phyloP scores from a whole-genome alignment of 208 protist genomes.

The Crithidia sp. region DNA sequence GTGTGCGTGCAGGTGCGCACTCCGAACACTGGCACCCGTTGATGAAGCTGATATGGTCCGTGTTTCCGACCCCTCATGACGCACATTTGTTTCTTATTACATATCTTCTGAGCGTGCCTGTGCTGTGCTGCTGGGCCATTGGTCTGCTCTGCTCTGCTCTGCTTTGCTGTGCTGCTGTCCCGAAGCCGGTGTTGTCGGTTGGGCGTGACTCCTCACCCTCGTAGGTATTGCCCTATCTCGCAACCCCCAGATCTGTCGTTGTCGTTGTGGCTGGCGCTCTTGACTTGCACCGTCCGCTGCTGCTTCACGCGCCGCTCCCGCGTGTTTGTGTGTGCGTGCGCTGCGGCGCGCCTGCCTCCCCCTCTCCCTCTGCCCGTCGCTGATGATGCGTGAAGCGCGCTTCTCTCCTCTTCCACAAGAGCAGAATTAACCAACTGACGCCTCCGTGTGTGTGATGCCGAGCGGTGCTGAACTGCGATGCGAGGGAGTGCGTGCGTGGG shows the following conservation, averaged over 20 bases:
- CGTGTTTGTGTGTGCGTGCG: no score
- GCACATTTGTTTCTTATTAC: constrained; percentile 49
- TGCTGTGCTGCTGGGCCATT: neutral
- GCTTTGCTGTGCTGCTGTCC: neutral
- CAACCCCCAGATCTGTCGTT: constrained; percentile 37
- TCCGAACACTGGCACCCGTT: constrained; percentile 9
- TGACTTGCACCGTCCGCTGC: no score
- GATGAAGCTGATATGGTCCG: constrained; percentile 86
- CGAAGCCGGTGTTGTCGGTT: constrained; percentile 48
- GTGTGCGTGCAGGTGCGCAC: neutral
- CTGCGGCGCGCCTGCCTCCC: no score
- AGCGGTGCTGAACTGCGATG: constrained; percentile 34
- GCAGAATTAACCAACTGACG: constrained; percentile 55
- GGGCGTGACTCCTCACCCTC: constrained; percentile 32
- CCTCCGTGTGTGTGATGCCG: constrained; percentile 29
- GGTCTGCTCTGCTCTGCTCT: neutral
- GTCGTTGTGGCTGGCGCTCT: neutral
- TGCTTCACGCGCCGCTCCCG: no score
- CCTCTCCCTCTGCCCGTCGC: constrained; percentile 6
- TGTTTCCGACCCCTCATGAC: constrained; percentile 76
- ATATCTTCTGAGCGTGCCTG: constrained; percentile 62
- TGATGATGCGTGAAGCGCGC: constrained; percentile 60
- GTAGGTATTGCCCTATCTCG: constrained; percentile 34
- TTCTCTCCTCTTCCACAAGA: constrained; percentile 44
- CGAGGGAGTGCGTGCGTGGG: neutral